phyloP scores from a whole-genome alignment of 768 basidiomycete species.

The Daedaleopsis sinensis region DNA sequence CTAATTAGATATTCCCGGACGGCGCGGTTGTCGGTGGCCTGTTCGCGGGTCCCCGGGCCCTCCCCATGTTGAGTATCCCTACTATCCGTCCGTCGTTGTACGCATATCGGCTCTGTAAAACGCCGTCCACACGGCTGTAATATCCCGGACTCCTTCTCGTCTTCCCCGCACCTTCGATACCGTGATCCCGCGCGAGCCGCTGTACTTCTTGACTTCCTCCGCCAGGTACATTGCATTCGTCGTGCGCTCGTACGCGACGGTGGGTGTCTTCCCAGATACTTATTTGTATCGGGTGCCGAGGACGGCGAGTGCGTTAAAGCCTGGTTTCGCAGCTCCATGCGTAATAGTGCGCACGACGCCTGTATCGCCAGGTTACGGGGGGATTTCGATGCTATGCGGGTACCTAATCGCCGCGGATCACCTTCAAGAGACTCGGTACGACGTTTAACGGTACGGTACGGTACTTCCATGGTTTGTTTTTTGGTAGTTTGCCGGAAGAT shows the following conservation, averaged over 20 bases:
- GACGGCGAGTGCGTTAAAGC: too few relatives aligned
- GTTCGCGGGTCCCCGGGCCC: background rate
- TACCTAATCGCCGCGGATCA: too few relatives aligned
- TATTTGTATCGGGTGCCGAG: too few relatives aligned
- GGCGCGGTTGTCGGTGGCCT: background rate
- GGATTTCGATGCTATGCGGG: background rate
- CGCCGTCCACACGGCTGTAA: background rate
- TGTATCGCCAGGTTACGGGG: background rate
- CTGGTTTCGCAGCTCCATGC: too few relatives aligned
- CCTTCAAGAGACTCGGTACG: too few relatives aligned
- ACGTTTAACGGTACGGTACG: too few relatives aligned
- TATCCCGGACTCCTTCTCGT: background rate
- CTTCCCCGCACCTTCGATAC: background rate
- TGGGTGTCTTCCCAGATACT: too few relatives aligned
- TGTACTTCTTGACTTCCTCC: background rate
- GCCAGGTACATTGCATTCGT: background rate
- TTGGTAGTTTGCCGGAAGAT: too few relatives aligned
- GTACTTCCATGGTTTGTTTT: too few relatives aligned
- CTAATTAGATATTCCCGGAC: conserved; percentile 16
- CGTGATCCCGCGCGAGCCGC: background rate
- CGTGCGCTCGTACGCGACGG: background rate
- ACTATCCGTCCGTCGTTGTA: conserved; percentile 7
- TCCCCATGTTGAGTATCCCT: conserved; percentile 9
- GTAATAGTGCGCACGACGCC: too few relatives aligned
- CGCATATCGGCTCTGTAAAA: conserved; percentile 9